These are phyloP conservation scores for Centella asiatica DNA, from an alignment of 129 eudicot species.

Conservation along the genomic window DNA sequence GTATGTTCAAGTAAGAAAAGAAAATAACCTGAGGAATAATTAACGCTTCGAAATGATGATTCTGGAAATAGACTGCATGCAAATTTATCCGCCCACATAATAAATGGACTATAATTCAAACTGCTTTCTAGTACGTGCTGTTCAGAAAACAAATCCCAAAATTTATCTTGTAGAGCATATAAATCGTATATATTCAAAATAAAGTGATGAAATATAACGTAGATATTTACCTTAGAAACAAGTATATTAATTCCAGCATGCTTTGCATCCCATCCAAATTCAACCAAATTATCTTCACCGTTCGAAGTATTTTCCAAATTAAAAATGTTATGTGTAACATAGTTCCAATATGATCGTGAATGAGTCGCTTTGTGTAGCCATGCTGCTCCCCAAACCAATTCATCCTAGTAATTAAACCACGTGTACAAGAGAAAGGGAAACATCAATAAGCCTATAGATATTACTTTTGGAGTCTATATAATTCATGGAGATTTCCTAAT, in stretches of 20 bases:
- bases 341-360: constrained; percentile 23
- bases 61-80: constrained; percentile 24
- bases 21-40: constrained; percentile 18
- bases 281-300: constrained; percentile 22
- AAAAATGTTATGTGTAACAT: constrained; percentile 19
- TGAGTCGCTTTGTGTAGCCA: constrained; percentile 56
- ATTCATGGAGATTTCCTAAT: no score
- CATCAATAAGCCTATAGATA: no score
- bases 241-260: constrained; percentile 51
- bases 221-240: constrained; percentile 30
- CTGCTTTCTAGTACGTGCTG: constrained; percentile 11
- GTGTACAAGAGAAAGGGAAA: no score
- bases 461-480: no score
- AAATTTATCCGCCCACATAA: constrained; percentile 16
- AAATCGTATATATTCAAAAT: not conserved
- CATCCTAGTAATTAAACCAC: constrained; percentile 32
- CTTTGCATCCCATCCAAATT: constrained; percentile 56
- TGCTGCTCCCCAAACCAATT: constrained; percentile 64
- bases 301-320: constrained; percentile 16
- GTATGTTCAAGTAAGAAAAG: not conserved
- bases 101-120: constrained; percentile 12
- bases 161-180: not conserved
- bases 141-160: not conserved
- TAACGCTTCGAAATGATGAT: not conserved
- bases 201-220: no score